Percentiles rank a stretch among this genome's conserved stretches.
Conservation (phyloP, 169 alveolate species). For the Plasmodium berghei region DNA sequence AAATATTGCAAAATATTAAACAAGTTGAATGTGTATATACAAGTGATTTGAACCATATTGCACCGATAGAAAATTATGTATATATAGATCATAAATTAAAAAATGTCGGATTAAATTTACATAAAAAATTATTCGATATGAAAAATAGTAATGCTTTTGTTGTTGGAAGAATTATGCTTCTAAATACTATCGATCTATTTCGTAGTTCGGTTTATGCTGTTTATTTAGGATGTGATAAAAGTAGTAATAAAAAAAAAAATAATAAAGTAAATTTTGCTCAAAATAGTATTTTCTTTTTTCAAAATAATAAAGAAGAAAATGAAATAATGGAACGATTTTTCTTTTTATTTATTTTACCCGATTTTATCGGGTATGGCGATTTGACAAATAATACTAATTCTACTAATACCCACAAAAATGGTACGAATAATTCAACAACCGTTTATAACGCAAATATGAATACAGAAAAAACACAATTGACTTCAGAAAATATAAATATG, state of each 20-base stretch:
- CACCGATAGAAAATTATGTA: conserved; percentile 74
- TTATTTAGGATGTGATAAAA: conserved; percentile 71
- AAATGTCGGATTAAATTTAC: conserved; percentile 64
- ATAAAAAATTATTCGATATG: conserved; percentile 50
- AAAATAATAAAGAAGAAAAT: conserved; percentile 9
- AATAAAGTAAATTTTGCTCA: conserved; percentile 51
- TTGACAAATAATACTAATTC: neutral
- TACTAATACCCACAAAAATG: neutral
- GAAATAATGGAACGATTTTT: conserved; percentile 42
- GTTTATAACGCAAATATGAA: conserved; percentile 7
- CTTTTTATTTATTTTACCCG: conserved; percentile 60
- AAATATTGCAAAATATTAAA: conserved; percentile 61
- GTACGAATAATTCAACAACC: conserved; percentile 43
- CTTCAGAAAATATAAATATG: conserved; percentile 45
- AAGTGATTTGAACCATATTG: conserved; percentile 10
- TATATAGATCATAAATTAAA: conserved; percentile 68
- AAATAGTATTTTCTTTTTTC: conserved; percentile 66
- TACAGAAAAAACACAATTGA: neutral
- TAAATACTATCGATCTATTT: conserved; percentile 25
- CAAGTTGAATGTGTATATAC: conserved; percentile 74
- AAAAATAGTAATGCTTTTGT: conserved; percentile 69
- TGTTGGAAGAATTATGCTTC: conserved; percentile 75
- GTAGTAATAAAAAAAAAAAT: conserved; percentile 33
- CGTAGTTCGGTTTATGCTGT: conserved; percentile 71
- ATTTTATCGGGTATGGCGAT: conserved; percentile 56